Conservation (phyloP, 768 basidiomycete genomes). For the Suillus weaverae region DNA sequence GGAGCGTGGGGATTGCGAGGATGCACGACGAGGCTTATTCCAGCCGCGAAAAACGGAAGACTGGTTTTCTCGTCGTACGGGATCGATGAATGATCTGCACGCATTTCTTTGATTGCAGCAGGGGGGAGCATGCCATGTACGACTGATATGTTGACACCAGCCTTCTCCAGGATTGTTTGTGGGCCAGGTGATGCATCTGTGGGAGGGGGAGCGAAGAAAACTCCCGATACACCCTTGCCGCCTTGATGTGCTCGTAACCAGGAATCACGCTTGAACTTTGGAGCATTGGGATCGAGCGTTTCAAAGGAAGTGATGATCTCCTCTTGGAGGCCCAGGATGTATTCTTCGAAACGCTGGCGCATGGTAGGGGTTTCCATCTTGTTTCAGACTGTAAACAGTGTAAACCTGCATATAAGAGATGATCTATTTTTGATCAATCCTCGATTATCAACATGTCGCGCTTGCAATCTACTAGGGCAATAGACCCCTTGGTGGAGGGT, state of each 20-base stretch:
- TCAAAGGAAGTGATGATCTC: constrained; percentile 79
- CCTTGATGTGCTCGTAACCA: constrained; percentile 65
- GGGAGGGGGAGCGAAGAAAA: constrained; percentile 54
- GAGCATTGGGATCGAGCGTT: constrained; percentile 68
- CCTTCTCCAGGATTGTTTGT: constrained; percentile 81
- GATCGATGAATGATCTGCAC: constrained; percentile 82
- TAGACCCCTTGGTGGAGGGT: not conserved
- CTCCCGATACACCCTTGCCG: constrained; percentile 79
- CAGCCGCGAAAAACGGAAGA: constrained; percentile 92
- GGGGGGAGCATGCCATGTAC: constrained; percentile 89
- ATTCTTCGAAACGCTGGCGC: constrained; percentile 76
- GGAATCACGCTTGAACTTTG: constrained; percentile 77
- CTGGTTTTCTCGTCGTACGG: constrained; percentile 59
- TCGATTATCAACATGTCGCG: not conserved
- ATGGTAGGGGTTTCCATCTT: constrained; percentile 41
- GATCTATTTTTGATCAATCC: not conserved
- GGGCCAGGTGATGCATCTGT: constrained; percentile 34
- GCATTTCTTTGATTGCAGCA: constrained; percentile 90
- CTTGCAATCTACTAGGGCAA: not conserved
- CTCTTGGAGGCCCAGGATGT: constrained; percentile 75
- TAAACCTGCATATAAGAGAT: not conserved
- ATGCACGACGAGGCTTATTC: constrained; percentile 91
- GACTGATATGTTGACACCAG: constrained; percentile 92
- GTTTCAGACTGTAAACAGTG: no score
- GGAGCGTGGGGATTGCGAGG: constrained; percentile 92